A percentile compares a stretch with the other conserved stretches of the same genome.
Evolutionary conservation across 208 protist genomes (phyloP).

Genomic region (Acanthamoeba lenticulata): DNA sequence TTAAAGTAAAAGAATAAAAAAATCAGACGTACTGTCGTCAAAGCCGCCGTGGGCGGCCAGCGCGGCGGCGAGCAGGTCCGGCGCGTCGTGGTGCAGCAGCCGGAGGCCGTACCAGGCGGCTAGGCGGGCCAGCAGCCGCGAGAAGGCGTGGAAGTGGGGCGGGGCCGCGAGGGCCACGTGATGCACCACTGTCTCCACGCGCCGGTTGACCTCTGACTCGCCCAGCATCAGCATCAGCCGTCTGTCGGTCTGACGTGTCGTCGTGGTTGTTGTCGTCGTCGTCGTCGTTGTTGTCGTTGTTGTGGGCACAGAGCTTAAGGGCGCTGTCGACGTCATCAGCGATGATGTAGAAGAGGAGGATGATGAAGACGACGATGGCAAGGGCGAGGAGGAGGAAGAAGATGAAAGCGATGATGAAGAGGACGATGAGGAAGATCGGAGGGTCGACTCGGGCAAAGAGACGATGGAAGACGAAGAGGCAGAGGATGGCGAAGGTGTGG

Average conservation of each 20-base stretch:
- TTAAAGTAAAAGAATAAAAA: too few species aligned
- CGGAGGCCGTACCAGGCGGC: not conserved
- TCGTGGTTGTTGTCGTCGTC: not conserved
- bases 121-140: not conserved
- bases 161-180: not conserved
- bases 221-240: not conserved
- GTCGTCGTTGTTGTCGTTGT: not conserved
- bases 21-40: too few species aligned
- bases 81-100: not conserved
- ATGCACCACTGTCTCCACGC: not conserved
- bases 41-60: too few species aligned
- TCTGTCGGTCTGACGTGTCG: not conserved
- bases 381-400: not conserved
- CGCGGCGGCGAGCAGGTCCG: too few species aligned
- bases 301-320: not conserved
- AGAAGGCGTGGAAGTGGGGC: not conserved
- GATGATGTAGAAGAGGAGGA: not conserved
- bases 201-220: not conserved
- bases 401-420: not conserved
- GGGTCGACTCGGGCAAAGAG: too few species aligned
- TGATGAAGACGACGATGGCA: not conserved
- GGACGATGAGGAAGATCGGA: not conserved
- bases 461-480: too few species aligned
- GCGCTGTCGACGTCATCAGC: not conserved
- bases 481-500: not conserved